Conservation (phyloP, 345 rosid genomes). For the Aquilaria yunnanensis region DNA sequence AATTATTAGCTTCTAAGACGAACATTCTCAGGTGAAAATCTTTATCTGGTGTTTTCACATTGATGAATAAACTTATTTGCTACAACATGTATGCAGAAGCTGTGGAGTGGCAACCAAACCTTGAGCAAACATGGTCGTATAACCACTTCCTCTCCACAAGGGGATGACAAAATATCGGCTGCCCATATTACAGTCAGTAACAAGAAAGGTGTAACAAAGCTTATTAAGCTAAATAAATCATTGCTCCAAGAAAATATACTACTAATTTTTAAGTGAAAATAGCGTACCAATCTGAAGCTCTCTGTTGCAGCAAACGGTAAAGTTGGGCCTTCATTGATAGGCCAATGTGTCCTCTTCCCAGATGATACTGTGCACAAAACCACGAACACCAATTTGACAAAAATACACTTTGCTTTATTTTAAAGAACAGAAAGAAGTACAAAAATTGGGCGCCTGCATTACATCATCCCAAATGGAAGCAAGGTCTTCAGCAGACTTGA, state of each 20-base stretch:
- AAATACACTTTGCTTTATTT: not conserved
- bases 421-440: not conserved
- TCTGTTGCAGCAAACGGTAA: conserved; percentile 64
- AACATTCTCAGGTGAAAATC: conserved; percentile 2
- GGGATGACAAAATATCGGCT: conserved; percentile 91
- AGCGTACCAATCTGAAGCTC: conserved; percentile 76
- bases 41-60: not conserved
- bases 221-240: not conserved
- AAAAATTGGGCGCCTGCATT: conserved; percentile 2
- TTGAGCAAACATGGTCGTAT: conserved; percentile 87
- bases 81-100: not conserved
- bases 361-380: conserved; percentile 52
- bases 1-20: not conserved
- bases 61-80: not conserved
- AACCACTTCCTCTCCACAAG: conserved; percentile 87
- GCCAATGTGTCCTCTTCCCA: conserved; percentile 90
- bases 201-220: conserved; percentile 2
- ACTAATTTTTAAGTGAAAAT: not conserved
- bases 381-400: not conserved
- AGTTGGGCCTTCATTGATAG: conserved; percentile 65
- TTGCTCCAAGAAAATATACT: conserved; percentile 7
- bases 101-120: conserved; percentile 32
- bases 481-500: conserved; percentile 67
- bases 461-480: conserved; percentile 89
- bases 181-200: conserved; percentile 15